Conservation (phyloP, 192 early-diverging fungal species). For the Umbelopsis sp. region DNA sequence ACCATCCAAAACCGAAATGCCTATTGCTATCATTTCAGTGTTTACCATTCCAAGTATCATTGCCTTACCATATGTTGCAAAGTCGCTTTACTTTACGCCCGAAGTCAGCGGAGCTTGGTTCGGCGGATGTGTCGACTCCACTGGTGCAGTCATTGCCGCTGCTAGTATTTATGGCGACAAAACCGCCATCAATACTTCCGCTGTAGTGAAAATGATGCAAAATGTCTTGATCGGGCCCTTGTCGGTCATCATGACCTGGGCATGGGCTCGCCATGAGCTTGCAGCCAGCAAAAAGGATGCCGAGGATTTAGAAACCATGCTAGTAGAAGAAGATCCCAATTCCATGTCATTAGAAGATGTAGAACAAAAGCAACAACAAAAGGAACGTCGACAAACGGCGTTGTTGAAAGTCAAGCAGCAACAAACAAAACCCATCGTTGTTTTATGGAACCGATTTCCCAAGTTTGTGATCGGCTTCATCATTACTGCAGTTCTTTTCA, state of each 20-base stretch:
- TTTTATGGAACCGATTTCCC: slow-evolving; percentile 54
- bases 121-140: slow-evolving; percentile 59
- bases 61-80: slow-evolving; percentile 55
- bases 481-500: slow-evolving; percentile 50
- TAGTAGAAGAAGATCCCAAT: not conserved
- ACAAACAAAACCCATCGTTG: slow-evolving; percentile 20
- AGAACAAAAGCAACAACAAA: slow-evolving; percentile 17
- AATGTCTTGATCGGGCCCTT: slow-evolving; percentile 59
- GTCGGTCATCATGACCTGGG: slow-evolving; percentile 49
- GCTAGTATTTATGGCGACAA: slow-evolving; percentile 53
- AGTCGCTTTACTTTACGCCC: slow-evolving; percentile 39
- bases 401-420: slow-evolving; percentile 12
- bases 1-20: slow-evolving; percentile 51
- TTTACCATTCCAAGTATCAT: slow-evolving; percentile 59
- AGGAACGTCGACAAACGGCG: slow-evolving; percentile 31
- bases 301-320: not conserved
- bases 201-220: slow-evolving; percentile 59
- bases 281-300: slow-evolving; percentile 20
- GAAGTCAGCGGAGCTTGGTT: slow-evolving; percentile 56
- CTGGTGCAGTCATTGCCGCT: slow-evolving; percentile 56
- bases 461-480: slow-evolving; percentile 58
- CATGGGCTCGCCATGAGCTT: slow-evolving; percentile 48
- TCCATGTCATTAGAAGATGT: slow-evolving; percentile 17
- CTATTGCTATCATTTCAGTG: slow-evolving; percentile 59
- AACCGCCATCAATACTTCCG: slow-evolving; percentile 48